Percentiles rank a stretch among this genome's conserved stretches.
phyloP scores from a whole-genome alignment of 1,284 basidiomycete genomes.

The Stygiomarasmius scandens region DNA sequence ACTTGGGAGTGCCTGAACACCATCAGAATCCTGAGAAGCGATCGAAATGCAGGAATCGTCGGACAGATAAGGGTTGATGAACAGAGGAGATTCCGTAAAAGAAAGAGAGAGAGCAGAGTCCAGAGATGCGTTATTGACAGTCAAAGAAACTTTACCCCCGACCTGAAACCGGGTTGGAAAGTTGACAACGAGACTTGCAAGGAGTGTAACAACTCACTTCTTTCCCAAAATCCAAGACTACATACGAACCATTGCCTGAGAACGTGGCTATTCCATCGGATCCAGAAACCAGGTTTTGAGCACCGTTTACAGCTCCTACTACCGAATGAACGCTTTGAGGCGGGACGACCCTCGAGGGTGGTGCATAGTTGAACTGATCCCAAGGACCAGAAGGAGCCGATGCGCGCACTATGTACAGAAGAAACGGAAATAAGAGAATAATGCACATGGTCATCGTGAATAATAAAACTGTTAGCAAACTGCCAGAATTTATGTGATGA shows the following conservation, averaged over 20 bases:
- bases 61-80: constrained; percentile 44
- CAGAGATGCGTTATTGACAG: constrained; percentile 32
- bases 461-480: no score
- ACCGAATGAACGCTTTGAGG: constrained; percentile 36
- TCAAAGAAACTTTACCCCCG: constrained; percentile 47
- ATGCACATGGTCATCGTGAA: no score
- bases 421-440: background rate
- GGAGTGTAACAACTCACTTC: constrained; percentile 34
- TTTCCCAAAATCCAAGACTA: constrained; percentile 49
- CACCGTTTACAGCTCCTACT: constrained; percentile 35
- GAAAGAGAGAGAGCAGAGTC: constrained; percentile 44
- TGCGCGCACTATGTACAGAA: background rate
- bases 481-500: no score
- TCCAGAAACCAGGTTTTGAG: constrained; percentile 31
- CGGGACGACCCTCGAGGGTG: constrained; percentile 38
- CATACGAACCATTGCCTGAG: constrained; percentile 39
- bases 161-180: constrained; percentile 31
- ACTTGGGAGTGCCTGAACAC: constrained; percentile 28
- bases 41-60: constrained; percentile 45
- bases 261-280: constrained; percentile 31
- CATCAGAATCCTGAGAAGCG: constrained; percentile 33
- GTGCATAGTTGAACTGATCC: constrained; percentile 52
- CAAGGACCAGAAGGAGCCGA: constrained; percentile 45
- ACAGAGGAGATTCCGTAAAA: constrained; percentile 51
- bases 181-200: background rate